Base-by-base conservation (phyloP, 306 rosid genomes). In the Inga laurina region DNA sequence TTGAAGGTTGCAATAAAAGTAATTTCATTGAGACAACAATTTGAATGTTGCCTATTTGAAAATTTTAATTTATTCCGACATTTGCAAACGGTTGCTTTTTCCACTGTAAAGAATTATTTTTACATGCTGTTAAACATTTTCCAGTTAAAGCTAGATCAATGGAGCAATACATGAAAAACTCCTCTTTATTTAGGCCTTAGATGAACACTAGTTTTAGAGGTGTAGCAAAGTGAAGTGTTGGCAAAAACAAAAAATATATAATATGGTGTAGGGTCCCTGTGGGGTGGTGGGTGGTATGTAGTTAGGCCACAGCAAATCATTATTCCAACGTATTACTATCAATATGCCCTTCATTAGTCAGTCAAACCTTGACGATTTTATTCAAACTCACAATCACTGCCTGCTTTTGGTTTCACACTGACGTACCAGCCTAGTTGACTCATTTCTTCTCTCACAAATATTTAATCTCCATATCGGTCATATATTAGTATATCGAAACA, bases 321-420 rank as follows among this genome's bases (percentile, higher is more conserved):
- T 74, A 62, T 76, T 72, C 72, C 79, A 84, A 45, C 79, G 62
- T 32, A 67, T 78, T 48, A 12, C 49, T 45, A 45, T 11, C 39
- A 75, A 86, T 71, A 74, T 52, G 22, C 22, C 12, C 52, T 67
- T 84, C 75, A 74, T 76, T 64, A 48, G 66, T 56, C 66, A 67
- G 85, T 74, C 87, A 86, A 81, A 57, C 52, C 79, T 69, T 21
- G 74, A 39, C 79, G 67, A 81, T 88, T 22, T 78, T 65, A 72
- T 70, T 72, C 72, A 75, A 83, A 83, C 3, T 69, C 48, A n/a
- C 62, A 43, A 75, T 82, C 75, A 79, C 66, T 61, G n/a, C 21
- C 68, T 82, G 67, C 82, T 69, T 79, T 82, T 69, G 57, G 72
- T 30, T 24, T 57, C 56, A 9, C 18, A 41, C 8, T 39, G 43